A percentile compares a stretch with the other conserved stretches of the same genome.
Evolutionary conservation across 192 early-diverging fungal genomes (phyloP).

Genomic region (Mortierella claussenii): DNA sequence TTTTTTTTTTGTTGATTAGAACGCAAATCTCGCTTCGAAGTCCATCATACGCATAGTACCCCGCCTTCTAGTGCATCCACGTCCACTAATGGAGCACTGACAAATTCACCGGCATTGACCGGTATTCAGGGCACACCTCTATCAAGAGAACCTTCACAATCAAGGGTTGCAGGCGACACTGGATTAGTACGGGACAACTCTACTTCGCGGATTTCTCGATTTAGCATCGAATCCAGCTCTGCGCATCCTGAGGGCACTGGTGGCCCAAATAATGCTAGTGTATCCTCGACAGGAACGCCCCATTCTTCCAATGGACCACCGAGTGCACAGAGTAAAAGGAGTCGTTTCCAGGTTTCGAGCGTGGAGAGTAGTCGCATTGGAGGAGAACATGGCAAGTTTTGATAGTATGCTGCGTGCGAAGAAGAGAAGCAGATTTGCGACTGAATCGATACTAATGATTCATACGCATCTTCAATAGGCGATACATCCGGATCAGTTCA

Average conservation of each 20-base stretch:
- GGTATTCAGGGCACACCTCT: constrained; percentile 2
- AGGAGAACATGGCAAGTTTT: constrained; percentile 6
- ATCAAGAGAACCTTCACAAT: constrained; percentile 32
- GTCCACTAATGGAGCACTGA: constrained; percentile 2
- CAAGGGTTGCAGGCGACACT: constrained; percentile 16
- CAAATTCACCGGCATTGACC: constrained; percentile 11
- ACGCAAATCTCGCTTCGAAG: constrained; percentile 48
- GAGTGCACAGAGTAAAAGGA: constrained; percentile 24
- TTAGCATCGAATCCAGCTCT: constrained; percentile 33
- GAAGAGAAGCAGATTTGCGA: neutral
- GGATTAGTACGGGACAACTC: neutral
- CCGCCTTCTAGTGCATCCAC: neutral
- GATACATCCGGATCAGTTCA: constrained; percentile 35
- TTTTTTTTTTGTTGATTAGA: constrained; percentile 10
- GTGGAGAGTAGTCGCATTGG: constrained; percentile 15
- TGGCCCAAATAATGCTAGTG: neutral
- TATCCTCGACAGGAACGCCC: constrained; percentile 16
- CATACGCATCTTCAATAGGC: too few relatives aligned
- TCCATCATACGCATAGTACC: constrained; percentile 24
- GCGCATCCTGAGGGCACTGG: neutral
- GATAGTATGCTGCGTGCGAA: neutral
- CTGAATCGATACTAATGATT: too few relatives aligned
- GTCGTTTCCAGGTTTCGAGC: constrained; percentile 46
- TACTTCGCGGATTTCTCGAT: constrained; percentile 15
- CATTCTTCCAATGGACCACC: neutral